A percentile compares a stretch with the other conserved stretches of the same genome.
Evolutionary conservation across 768 basidiomycete genomes (phyloP).

Genomic region (Leucocoprinus sp.): DNA sequence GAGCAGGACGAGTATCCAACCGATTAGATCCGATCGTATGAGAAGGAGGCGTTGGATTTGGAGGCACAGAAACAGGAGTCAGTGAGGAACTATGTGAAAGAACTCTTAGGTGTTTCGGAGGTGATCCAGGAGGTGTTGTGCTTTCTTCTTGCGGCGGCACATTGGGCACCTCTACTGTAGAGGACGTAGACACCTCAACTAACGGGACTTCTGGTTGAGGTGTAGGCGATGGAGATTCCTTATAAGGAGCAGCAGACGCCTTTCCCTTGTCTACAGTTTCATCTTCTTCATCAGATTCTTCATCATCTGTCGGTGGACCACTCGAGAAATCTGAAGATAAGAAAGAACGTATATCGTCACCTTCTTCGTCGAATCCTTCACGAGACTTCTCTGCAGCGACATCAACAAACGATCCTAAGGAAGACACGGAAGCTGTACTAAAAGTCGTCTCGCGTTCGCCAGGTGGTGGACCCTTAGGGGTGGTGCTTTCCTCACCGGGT

Average conservation of each 20-base stretch:
- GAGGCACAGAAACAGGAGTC: conserved; percentile 22
- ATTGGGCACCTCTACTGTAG: conserved; percentile 21
- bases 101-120: conserved; percentile 31
- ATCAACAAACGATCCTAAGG: conserved; percentile 19
- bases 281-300: conserved; percentile 14
- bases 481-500: conserved; percentile 3
- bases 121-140: conserved; percentile 63
- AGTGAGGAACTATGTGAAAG: conserved; percentile 28
- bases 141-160: conserved; percentile 33
- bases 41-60: conserved; percentile 21
- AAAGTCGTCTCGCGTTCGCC: conserved; percentile 10
- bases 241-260: conserved; percentile 26
- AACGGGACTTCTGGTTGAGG: conserved; percentile 45
- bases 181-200: conserved; percentile 30
- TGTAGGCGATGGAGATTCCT: conserved; percentile 50
- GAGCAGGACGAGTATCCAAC: conserved; percentile 54
- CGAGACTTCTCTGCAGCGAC: conserved; percentile 13
- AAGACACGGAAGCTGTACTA: conserved; percentile 15
- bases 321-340: conserved; percentile 25
- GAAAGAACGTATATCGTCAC: conserved; percentile 23
- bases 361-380: conserved; percentile 21
- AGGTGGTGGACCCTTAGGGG: background rate
- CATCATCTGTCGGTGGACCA: conserved; percentile 26
- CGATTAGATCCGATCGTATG: conserved; percentile 45
- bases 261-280: conserved; percentile 17